These are phyloP conservation scores for Cyathus pygmaeus DNA, from an alignment of 1,284 basidiomycete genomes.

Conservation along the genomic window DNA sequence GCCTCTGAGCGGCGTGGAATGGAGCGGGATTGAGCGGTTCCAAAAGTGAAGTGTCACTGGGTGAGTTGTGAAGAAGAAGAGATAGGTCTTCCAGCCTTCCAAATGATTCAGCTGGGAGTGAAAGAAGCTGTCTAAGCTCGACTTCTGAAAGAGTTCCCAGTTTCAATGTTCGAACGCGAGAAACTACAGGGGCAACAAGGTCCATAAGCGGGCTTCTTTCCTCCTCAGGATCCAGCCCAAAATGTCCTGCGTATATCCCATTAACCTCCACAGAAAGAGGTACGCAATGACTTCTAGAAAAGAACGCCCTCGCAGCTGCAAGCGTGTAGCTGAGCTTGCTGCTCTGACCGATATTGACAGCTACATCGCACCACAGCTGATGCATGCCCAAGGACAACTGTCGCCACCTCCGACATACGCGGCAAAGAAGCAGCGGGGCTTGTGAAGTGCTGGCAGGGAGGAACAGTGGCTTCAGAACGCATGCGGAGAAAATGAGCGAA, in stretches of 20 bases:
- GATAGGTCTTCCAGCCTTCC: not conserved
- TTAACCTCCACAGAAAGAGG: not conserved
- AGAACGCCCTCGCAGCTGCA: not conserved
- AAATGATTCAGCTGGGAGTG: not conserved
- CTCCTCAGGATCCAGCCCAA: not conserved
- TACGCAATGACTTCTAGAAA: not conserved
- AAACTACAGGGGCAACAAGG: not conserved
- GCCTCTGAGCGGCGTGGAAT: not conserved
- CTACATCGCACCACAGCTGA: not conserved
- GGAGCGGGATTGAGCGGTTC: not conserved
- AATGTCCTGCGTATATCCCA: not conserved
- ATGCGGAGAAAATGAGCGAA: not conserved
- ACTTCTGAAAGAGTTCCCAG: not conserved
- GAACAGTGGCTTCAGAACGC: not conserved
- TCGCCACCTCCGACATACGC: not conserved
- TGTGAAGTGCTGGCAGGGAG: not conserved
- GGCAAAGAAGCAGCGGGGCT: not conserved
- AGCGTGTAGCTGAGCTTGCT: not conserved
- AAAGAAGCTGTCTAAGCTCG: not conserved
- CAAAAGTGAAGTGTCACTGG: not conserved
- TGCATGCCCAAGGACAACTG: not conserved
- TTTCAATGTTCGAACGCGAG: not conserved
- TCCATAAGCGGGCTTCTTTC: not conserved
- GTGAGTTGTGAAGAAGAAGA: not conserved
- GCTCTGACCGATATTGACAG: not conserved